A percentile compares a stretch with the other conserved stretches of the same genome.
phyloP scores from a whole-genome alignment of 805 yeast genomes.

The Zygotorulaspora danielsina region DNA sequence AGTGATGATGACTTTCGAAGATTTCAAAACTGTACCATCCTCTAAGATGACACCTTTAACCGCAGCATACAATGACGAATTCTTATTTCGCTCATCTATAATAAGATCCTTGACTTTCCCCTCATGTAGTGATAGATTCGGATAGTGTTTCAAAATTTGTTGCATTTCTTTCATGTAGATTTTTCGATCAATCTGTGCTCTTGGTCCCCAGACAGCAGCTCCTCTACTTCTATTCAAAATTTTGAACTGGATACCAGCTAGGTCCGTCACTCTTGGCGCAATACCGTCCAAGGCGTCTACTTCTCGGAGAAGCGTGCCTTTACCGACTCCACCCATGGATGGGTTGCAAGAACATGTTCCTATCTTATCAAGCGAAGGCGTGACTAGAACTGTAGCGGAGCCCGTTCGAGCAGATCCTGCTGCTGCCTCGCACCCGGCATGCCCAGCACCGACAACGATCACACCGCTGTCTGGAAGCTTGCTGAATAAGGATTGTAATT shows the following conservation, averaged over 20 bases:
- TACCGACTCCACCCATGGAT: slow-evolving; percentile 97
- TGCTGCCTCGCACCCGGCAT: slow-evolving; percentile 98
- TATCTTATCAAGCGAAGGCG: slow-evolving; percentile 69
- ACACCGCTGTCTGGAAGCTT: slow-evolving; percentile 40
- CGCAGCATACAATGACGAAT: slow-evolving; percentile 35
- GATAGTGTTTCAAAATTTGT: slow-evolving; percentile 48
- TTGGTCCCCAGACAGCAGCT: slow-evolving; percentile 95
- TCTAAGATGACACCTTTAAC: slow-evolving; percentile 71
- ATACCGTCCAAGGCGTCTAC: slow-evolving; percentile 97
- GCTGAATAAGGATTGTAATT: slow-evolving; percentile 10
- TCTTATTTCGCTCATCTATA: slow-evolving; percentile 39
- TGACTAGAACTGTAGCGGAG: slow-evolving; percentile 49
- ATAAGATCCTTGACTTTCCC: slow-evolving; percentile 85
- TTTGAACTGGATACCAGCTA: slow-evolving; percentile 89
- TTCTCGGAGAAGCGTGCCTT: slow-evolving; percentile 87
- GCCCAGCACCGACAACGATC: slow-evolving; percentile 94
- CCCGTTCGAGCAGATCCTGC: slow-evolving; percentile 89
- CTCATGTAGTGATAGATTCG: slow-evolving; percentile 50
- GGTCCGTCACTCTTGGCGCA: slow-evolving; percentile 78
- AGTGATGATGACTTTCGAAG: slow-evolving; percentile 75
- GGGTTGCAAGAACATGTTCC: slow-evolving; percentile 98
- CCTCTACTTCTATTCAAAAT: slow-evolving; percentile 83
- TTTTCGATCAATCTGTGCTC: slow-evolving; percentile 91
- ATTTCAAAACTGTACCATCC: slow-evolving; percentile 55
- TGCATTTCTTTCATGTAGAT: slow-evolving; percentile 82